phyloP scores from a whole-genome alignment of 257 asterid genomes.

The Linderniella brevidens region DNA sequence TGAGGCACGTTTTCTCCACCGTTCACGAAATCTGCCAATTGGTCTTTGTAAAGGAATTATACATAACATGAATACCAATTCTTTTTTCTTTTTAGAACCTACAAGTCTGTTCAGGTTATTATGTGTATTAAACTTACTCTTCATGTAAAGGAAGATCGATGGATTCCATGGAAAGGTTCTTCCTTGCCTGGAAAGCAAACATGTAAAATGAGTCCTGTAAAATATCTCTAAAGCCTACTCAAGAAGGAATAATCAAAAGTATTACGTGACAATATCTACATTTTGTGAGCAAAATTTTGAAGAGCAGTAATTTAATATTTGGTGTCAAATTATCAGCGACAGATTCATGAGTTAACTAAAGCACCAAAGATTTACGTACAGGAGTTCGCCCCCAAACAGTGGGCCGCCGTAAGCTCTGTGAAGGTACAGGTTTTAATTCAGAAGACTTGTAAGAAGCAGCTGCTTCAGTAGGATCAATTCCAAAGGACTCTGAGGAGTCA shows the following conservation, averaged over 20 bases:
- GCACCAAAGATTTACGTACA: slow-evolving; percentile 26
- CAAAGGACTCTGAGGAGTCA: slow-evolving; percentile 17
- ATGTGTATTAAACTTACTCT: slow-evolving; percentile 42
- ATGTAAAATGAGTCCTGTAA: slow-evolving; percentile 7
- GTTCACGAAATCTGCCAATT: too few relatives aligned
- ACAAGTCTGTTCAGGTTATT: too few relatives aligned
- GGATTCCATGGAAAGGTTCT: slow-evolving; percentile 82
- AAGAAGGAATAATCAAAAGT: too few relatives aligned
- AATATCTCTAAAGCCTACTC: slow-evolving; percentile 6
- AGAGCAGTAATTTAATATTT: too few relatives aligned
- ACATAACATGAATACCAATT: too few relatives aligned
- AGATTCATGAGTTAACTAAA: too few relatives aligned
- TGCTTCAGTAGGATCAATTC: slow-evolving; percentile 21
- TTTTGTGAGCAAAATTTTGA: too few relatives aligned
- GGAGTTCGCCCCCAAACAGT: slow-evolving; percentile 63
- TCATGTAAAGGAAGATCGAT: slow-evolving; percentile 46
- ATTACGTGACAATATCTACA: too few relatives aligned
- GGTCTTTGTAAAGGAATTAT: too few relatives aligned
- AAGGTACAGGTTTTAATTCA: slow-evolving; percentile 25
- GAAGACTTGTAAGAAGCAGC: slow-evolving; percentile 18
- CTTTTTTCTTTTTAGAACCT: too few relatives aligned
- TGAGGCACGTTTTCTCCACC: too few relatives aligned
- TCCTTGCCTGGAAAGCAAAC: slow-evolving; percentile 51
- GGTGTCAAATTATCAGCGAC: too few relatives aligned
- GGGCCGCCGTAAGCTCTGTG: slow-evolving; percentile 23